Conservation (phyloP, 352 stramenopile genomes). For the Phytophthora crassamura region DNA sequence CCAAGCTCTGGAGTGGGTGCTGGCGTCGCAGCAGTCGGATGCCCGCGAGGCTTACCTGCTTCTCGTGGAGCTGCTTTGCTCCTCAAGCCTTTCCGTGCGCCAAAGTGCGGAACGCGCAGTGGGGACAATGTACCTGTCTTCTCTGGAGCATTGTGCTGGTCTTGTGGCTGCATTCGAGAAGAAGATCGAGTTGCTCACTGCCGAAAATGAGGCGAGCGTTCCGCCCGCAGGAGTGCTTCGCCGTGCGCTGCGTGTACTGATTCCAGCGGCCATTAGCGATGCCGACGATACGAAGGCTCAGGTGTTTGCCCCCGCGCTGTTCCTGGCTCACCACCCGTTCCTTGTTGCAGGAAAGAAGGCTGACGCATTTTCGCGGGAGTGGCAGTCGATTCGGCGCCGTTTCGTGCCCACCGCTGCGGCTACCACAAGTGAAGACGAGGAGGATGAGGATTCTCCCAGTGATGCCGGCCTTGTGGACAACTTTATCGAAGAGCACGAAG, state of each 20-base stretch:
- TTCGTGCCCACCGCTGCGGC: conserved; percentile 49
- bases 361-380: conserved; percentile 65
- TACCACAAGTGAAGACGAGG: conserved; percentile 40
- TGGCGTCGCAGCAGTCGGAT: conserved; percentile 67
- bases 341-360: conserved; percentile 68
- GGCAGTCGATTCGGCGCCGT: conserved; percentile 63
- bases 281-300: conserved; percentile 41
- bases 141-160: conserved; percentile 60
- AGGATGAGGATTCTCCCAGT: conserved; percentile 58
- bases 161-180: conserved; percentile 62
- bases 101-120: conserved; percentile 56
- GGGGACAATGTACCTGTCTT: conserved; percentile 57
- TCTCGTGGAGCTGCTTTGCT: conserved; percentile 68
- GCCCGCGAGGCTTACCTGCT: conserved; percentile 57
- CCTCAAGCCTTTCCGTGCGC: conserved; percentile 55
- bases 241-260: conserved; percentile 61
- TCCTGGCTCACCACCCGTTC: conserved; percentile 79
- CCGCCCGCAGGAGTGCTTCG: conserved; percentile 68
- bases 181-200: conserved; percentile 57
- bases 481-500: conserved; percentile 74
- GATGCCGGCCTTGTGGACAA: conserved; percentile 73
- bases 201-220: conserved; percentile 49
- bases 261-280: conserved; percentile 48
- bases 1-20: conserved; percentile 67
- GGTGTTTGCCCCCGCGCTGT: conserved; percentile 59